Base-by-base conservation (phyloP, 148 eudicot species). In the Vaccinium vitisidaea region DNA sequence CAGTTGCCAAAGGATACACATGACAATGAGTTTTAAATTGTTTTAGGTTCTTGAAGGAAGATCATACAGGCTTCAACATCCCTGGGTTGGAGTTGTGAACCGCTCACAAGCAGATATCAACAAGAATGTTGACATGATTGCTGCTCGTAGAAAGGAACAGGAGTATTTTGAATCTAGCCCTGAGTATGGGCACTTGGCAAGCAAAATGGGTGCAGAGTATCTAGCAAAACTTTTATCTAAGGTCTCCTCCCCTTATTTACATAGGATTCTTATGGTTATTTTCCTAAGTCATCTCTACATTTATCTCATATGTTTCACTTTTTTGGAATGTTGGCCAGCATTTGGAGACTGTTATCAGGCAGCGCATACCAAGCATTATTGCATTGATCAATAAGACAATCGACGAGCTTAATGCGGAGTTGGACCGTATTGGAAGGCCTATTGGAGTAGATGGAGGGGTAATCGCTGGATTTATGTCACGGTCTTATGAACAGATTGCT, bases 91-190 rank as follows among this genome's bases (percentile, higher is more conserved):
- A 84, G 89, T 97, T 70, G 99, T 97, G 89, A 97, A 97, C 82
- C 98, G 99, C 84, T 97, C 99, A 83, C 99, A 97, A 91, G 98
- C 99, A 49, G 99, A 97, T 86, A 97, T 97, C 85, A 97, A 97
- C 92, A 97, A 95, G 88, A 94, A 92, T 88, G 98, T 97, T 74
- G 91, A 97, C 92, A 97, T 97, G 95, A 80, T 90, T 85, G 55
- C 84, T 84, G 98, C 99, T 86, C 98, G 99, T 79, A 88, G 90
- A 73, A 97, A 95, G 90, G 99, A 97, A 86, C 91, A 84, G 77
- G 99, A 97, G 67, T 97, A 97, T 88, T 97, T 97, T 91, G 98
- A 97, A 32, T 85, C 89, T 82, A 97, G 99, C 88, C 99, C 99
- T 12, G 99, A 97, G 83, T 97, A 97, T 88, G 93, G 98, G 82